These are phyloP conservation scores for Thozetella sp. DNA, from an alignment of 495 filamentous ascomycete genomes.

Conservation along the genomic window DNA sequence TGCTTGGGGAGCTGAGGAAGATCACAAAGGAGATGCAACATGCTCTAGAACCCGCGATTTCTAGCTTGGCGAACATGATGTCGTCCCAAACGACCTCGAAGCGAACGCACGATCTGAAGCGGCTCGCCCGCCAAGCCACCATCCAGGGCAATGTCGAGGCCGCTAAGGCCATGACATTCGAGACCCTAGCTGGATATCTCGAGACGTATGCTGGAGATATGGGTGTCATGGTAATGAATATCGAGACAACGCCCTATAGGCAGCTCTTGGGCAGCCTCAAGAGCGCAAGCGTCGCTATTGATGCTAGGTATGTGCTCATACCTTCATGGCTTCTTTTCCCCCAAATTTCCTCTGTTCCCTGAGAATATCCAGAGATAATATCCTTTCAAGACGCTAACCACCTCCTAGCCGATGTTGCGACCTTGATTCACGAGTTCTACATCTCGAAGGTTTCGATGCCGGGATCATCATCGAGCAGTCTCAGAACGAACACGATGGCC, in stretches of 20 bases:
- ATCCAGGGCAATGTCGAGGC: not conserved
- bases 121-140: not conserved
- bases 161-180: not conserved
- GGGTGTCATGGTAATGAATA: constrained; percentile 1
- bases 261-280: not conserved
- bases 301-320: not conserved
- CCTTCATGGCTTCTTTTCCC: not conserved
- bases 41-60: not conserved
- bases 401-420: not conserved
- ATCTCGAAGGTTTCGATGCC: not conserved
- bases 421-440: constrained; percentile 2
- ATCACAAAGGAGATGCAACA: not conserved
- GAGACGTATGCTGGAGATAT: not conserved
- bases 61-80: not conserved
- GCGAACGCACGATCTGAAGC: not conserved
- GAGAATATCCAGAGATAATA: too few species aligned
- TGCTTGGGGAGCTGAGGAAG: constrained; percentile 1
- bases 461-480: constrained; percentile 1
- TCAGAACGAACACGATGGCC: not conserved
- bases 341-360: not conserved
- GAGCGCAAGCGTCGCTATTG: not conserved
- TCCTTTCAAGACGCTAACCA: too few species aligned
- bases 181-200: not conserved
- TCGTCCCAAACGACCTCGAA: not conserved
- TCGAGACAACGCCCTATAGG: not conserved